Base-by-base conservation (phyloP, 257 asterid genomes). In the Datura wrightii region DNA sequence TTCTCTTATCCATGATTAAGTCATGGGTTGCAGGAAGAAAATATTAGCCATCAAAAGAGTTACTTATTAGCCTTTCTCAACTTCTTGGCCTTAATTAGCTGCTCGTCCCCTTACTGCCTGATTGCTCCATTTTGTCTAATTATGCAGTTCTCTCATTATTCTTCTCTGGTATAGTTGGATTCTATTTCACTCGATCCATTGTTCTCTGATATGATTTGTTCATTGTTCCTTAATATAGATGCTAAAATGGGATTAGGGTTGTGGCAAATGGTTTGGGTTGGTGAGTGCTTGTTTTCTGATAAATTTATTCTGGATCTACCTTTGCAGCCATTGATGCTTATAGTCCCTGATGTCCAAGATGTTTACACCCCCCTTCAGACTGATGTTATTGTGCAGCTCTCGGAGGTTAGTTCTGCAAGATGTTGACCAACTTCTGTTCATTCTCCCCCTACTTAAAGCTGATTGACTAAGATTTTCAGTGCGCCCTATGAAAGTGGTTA, bases 331-430 rank as follows among this genome's bases (percentile, higher is more conserved):
- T 88, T 94, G 92, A 96, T 96, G 99, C 98, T 96, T 84, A 90
- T 96, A 87, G 98, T 96, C 86, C 98, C 99, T 84, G 99, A 96
- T 82, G 95, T 96, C 69, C 98, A 93, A 91, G 99, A 94, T 67
- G 99, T 96, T 72, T 96, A 96, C 88, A 96, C 99, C 82, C 99
- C 99, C 83, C 98, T 94, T 5, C 90, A 93, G 86, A 94, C 95
- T 87, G 99, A 96, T 87, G 92, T 96, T 82, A 90, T 96, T 84
- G 99, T 96, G 89, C 97, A 85, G 87, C 94, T 96, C 85, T 87
- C 98, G 65, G 99, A 96, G 99, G 99, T 96, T 69, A 14, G 74
- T 55, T 79, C 56, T 84, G 86, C 86, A 74, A 48, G 48, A 44
- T 50, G 69, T 86, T 72, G 76, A 50, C 67, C 79, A 83, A 76